phyloP scores from a whole-genome alignment of 2,329 filamentous ascomycete species.

The Epichloe sylvatica region DNA sequence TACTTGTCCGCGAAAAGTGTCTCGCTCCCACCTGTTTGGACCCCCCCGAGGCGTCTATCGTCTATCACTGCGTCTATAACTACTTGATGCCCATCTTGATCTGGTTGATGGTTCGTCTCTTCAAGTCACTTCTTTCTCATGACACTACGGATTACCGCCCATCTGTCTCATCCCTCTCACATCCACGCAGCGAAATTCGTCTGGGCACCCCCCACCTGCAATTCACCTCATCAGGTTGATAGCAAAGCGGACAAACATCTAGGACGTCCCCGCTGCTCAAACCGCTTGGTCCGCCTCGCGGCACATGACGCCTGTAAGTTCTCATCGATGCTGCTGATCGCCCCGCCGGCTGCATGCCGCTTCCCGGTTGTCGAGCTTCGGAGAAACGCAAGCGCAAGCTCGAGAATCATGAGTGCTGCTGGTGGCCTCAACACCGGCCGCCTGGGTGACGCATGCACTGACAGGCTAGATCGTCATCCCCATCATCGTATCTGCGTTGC shows the following conservation, averaged over 20 bases:
- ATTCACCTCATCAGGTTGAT: neutral
- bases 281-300: slow-evolving; percentile 5
- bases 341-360: neutral
- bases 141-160: too few relatives aligned
- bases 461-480: neutral
- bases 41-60: neutral
- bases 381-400: neutral
- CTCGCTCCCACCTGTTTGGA: neutral
- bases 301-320: slow-evolving; percentile 3
- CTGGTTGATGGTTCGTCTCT: slow-evolving; percentile 7
- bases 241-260: slow-evolving; percentile 1
- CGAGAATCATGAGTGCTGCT: too few relatives aligned
- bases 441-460: neutral
- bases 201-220: neutral
- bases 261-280: neutral
- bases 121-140: neutral
- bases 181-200: too few relatives aligned
- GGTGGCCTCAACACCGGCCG: neutral
- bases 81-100: slow-evolving; percentile 5
- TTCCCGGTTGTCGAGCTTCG: neutral
- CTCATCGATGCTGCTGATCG: slow-evolving; percentile 1
- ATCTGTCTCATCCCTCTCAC: neutral
- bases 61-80: neutral
- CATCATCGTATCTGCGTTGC: too few relatives aligned
- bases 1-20: neutral